phyloP scores from a whole-genome alignment of 2,329 filamentous ascomycete genomes.

The Cladosporium halotolerans region DNA sequence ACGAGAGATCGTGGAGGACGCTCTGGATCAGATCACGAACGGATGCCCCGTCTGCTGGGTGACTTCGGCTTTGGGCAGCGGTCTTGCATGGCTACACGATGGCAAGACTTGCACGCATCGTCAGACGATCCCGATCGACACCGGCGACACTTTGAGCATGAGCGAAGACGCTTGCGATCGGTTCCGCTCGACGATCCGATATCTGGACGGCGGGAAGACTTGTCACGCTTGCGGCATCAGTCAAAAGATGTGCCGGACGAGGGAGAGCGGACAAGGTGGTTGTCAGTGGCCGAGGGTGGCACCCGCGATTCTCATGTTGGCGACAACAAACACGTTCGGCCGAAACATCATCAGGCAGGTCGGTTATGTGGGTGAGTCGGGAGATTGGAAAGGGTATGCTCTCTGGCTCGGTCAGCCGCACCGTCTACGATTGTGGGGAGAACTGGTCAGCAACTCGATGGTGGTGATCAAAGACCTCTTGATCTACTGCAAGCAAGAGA shows the following conservation, averaged over 20 bases:
- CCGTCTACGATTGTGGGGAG: neutral
- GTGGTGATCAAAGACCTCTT: neutral
- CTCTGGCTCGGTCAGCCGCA: neutral
- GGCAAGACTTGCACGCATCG: neutral
- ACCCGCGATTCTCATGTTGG: neutral
- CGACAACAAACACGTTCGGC: neutral
- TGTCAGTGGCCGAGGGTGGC: neutral
- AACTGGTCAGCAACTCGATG: neutral
- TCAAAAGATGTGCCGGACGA: neutral
- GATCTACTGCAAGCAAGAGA: neutral
- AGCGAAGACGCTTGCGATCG: neutral
- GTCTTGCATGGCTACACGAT: neutral
- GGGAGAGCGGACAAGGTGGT: neutral
- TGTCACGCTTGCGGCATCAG: neutral
- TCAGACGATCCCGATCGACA: neutral
- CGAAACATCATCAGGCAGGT: neutral
- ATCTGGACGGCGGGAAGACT: neutral
- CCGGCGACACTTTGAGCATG: neutral
- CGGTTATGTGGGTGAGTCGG: neutral
- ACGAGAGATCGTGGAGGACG: slow-evolving; percentile 1
- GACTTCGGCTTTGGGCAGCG: neutral
- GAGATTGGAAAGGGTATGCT: neutral
- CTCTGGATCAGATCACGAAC: slow-evolving; percentile 5
- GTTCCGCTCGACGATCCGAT: neutral
- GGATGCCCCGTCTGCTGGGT: neutral